Evolutionary conservation across 2,329 filamentous ascomycete genomes (phyloP), one percentile per base, ranked within the genome.

Genomic region (Ploettnerulaceae sp.): DNA sequence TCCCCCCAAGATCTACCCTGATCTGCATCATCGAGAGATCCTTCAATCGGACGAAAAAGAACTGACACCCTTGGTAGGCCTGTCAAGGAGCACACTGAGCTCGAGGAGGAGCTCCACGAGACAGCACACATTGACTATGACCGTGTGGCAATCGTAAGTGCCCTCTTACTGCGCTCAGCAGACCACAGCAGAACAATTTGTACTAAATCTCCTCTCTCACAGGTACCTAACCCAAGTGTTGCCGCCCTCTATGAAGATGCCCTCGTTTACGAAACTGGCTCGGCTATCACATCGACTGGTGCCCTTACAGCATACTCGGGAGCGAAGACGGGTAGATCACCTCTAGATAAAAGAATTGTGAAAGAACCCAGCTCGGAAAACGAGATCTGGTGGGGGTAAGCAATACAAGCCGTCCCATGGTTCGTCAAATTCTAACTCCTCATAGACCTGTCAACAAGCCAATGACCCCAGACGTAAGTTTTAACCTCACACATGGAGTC

Each of bases 61-160:
- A 47, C 53, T 57, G 46, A 56, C 47, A n/a, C 15, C 24, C 6
- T 25, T 15, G 6, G 38, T 64, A 94, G 89, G 71, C 88, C 90
- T 56, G 76, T 82, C 65, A 77, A 77, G 64, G 86, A 94, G 67
- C 91, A 96, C 80, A 97, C 93, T 35, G 93, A 97, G 69, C 82
- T 98, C 57, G 89, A 98, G 74, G 89, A 97, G 74, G 89, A 95
- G 69, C 86, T 98, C 53, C 90, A 97, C 71, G 89, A 96, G 71
- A 89, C 85, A 66, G 93, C 93, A 59, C 91, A 98, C 78, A 98
- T 98, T 66, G 93, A 98, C 78, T 98, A 97, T 69, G 87, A 97
- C 72, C 86, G 89, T 66, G 93, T 98, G 64, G 88, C 93, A 55
- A 98, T 98, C 76, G 90, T 95, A 79, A 69, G 87, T 67, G 15